Conservation (phyloP, 352 stramenopile species). For the Phytophthora europaea region DNA sequence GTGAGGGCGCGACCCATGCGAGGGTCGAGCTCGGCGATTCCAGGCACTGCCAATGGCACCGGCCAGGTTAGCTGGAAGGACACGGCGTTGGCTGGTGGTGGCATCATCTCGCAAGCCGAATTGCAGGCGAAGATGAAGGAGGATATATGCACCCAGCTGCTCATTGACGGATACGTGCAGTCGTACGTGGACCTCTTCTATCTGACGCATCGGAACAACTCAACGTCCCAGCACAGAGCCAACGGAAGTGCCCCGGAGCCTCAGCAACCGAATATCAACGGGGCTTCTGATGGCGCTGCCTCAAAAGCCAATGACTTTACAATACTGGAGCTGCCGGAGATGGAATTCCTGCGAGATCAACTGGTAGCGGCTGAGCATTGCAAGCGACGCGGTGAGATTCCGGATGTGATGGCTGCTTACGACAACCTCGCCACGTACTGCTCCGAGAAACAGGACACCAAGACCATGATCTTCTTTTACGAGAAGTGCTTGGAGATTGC, state of each 20-base stretch:
- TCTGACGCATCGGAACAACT: slow-evolving; percentile 87
- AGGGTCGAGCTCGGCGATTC: slow-evolving; percentile 29
- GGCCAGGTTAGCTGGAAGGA: slow-evolving; percentile 26
- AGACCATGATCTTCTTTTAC: slow-evolving; percentile 95
- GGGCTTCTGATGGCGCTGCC: slow-evolving; percentile 4
- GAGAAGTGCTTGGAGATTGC: slow-evolving; percentile 95
- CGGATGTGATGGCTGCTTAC: slow-evolving; percentile 87
- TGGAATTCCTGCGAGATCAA: slow-evolving; percentile 91
- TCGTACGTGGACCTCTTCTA: slow-evolving; percentile 97
- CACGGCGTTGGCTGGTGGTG: slow-evolving; percentile 2
- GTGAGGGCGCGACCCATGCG: slow-evolving; percentile 75
- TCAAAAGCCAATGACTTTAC: slow-evolving; percentile 6
- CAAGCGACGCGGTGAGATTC: slow-evolving; percentile 90
- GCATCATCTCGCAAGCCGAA: slow-evolving; percentile 36
- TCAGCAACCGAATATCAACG: slow-evolving; percentile 2
- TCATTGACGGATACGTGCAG: slow-evolving; percentile 92
- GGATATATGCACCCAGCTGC: slow-evolving; percentile 87
- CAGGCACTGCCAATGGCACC: neutral
- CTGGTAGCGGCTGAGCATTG: slow-evolving; percentile 89
- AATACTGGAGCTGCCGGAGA: slow-evolving; percentile 59
- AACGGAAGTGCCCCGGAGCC: slow-evolving; percentile 7
- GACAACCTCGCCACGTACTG: slow-evolving; percentile 84
- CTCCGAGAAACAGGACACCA: slow-evolving; percentile 79
- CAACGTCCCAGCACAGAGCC: slow-evolving; percentile 10
- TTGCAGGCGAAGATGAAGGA: slow-evolving; percentile 77